These are phyloP conservation scores for Monilinia aucupariae DNA, from an alignment of 2,329 filamentous ascomycete species.

Conservation along the genomic window DNA sequence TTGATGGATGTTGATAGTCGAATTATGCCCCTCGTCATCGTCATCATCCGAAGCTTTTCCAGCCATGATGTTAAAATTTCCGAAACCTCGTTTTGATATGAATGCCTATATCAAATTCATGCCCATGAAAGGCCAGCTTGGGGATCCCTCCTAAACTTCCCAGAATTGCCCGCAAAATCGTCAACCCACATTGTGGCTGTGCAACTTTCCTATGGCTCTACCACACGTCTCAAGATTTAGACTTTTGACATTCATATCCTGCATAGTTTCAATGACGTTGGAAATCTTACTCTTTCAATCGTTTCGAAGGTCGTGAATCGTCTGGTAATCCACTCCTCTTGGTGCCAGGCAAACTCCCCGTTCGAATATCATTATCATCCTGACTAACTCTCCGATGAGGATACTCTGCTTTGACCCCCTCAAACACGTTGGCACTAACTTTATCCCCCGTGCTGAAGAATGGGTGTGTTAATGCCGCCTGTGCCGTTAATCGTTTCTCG, in stretches of 20 bases:
- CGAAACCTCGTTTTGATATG: constrained; percentile 5
- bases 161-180: neutral
- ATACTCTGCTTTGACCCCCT: constrained; percentile 80
- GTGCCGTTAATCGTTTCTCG: constrained; percentile 77
- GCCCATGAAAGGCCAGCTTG: neutral
- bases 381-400: constrained; percentile 84
- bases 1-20: neutral
- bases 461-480: constrained; percentile 80
- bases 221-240: neutral
- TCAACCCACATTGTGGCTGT: constrained; percentile 12
- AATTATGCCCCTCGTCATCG: neutral
- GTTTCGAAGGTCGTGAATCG: constrained; percentile 60
- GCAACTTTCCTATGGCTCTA: neutral
- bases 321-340: constrained; percentile 84
- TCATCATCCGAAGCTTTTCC: neutral
- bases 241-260: neutral
- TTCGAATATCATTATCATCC: constrained; percentile 94
- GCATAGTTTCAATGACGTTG: neutral
- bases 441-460: constrained; percentile 72
- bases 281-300: constrained; percentile 49
- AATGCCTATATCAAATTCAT: constrained; percentile 14
- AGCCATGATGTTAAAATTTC: constrained; percentile 1
- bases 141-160: constrained; percentile 1
- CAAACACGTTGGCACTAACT: constrained; percentile 80
- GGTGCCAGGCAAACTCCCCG: constrained; percentile 80